Conservation (phyloP, 2,329 filamentous ascomycete genomes). For the Pseudocercospora macadamiae region DNA sequence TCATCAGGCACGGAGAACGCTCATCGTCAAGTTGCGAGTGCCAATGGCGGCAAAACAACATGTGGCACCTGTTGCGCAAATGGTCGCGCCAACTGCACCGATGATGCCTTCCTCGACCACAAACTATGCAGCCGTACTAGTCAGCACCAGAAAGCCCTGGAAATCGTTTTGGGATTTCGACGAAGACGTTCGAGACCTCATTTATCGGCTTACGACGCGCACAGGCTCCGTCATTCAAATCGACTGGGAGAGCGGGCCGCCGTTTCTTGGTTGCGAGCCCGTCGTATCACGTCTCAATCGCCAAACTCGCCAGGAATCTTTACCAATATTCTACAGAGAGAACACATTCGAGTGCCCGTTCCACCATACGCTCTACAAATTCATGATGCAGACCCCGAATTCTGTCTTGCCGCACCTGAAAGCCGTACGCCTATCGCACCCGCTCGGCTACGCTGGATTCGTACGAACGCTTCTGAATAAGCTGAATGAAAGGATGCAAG, state of each 20-base stretch:
- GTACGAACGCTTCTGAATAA: slow-evolving; percentile 7
- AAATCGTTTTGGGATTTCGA: background rate
- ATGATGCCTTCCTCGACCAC: background rate
- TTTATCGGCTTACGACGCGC: background rate
- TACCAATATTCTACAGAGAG: slow-evolving; percentile 1
- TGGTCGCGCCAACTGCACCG: background rate
- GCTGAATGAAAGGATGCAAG: slow-evolving; percentile 9
- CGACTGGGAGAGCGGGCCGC: background rate
- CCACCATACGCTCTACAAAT: slow-evolving; percentile 9
- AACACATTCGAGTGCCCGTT: slow-evolving; percentile 12
- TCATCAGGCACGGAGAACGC: too few relatives aligned
- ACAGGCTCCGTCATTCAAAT: background rate
- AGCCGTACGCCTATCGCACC: slow-evolving; percentile 9
- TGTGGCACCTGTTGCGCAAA: background rate
- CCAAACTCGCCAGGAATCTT: background rate
- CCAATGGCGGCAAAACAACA: background rate
- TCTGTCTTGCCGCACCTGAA: background rate
- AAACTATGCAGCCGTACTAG: background rate
- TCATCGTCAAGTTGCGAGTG: background rate
- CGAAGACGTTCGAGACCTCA: background rate
- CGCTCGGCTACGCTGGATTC: slow-evolving; percentile 6
- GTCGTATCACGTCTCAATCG: background rate
- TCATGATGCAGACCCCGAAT: background rate
- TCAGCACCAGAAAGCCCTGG: background rate
- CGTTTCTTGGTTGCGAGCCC: background rate